Evolutionary conservation across 2,329 filamentous ascomycete genomes (phyloP).

Genomic region (Xylariales sp.): DNA sequence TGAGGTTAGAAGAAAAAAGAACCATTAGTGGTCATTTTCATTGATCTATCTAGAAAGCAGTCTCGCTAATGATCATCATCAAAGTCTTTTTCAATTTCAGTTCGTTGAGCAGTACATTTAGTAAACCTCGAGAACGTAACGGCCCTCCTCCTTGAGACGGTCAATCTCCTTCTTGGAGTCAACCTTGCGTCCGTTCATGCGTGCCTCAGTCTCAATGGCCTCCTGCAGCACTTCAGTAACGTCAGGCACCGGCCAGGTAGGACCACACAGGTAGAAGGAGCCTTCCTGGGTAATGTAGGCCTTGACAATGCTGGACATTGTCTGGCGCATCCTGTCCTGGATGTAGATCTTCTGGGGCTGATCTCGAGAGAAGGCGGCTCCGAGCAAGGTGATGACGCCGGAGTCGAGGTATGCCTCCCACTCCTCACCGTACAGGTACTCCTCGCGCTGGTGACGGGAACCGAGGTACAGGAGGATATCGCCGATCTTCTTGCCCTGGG

Average conservation of each 20-base stretch:
- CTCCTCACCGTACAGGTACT: slow-evolving; percentile 98
- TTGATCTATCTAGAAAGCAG: not conserved
- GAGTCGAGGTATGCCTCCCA: slow-evolving; percentile 98
- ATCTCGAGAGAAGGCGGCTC: slow-evolving; percentile 91
- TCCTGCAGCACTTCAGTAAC: slow-evolving; percentile 92
- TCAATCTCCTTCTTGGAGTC: slow-evolving; percentile 91
- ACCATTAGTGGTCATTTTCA: not conserved
- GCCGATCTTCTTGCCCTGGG: slow-evolving; percentile 93
- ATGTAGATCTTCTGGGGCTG: slow-evolving; percentile 99
- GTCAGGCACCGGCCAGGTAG: slow-evolving; percentile 97
- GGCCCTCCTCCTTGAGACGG: slow-evolving; percentile 86
- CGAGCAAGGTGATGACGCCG: slow-evolving; percentile 90
- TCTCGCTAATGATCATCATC: slow-evolving; percentile 1
- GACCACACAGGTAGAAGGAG: slow-evolving; percentile 94
- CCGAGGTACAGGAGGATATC: slow-evolving; percentile 94
- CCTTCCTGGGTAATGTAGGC: slow-evolving; percentile 86
- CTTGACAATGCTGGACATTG: slow-evolving; percentile 73
- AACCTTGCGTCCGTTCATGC: slow-evolving; percentile 69
- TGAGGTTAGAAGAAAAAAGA: not conserved
- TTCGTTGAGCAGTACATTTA: slow-evolving; percentile 41
- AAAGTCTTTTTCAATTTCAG: too few relatives aligned
- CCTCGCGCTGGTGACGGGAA: slow-evolving; percentile 93
- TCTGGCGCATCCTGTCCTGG: slow-evolving; percentile 95
- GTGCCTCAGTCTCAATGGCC: slow-evolving; percentile 75
- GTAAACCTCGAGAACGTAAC: slow-evolving; percentile 97